These are phyloP conservation scores for Lolium multiflorum DNA, from an alignment of 176 grass and related monocot genomes.

Conservation along the genomic window DNA sequence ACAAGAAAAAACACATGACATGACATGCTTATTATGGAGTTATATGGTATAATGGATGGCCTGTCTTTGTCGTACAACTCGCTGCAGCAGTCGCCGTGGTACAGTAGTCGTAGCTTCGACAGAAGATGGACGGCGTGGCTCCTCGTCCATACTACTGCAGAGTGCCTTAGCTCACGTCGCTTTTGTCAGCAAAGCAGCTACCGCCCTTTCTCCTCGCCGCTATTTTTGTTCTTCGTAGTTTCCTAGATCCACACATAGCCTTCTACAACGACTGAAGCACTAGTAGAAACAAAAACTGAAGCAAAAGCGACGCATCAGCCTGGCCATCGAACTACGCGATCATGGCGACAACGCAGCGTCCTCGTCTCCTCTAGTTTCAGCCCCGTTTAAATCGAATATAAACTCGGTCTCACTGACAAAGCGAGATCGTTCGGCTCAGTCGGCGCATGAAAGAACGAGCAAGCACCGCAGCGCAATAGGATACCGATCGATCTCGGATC, in stretches of 20 bases:
- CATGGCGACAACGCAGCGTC: neutral
- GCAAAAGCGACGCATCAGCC: neutral
- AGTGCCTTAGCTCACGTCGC: neutral
- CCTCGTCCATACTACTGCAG: neutral
- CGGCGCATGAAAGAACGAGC: conserved; percentile 49
- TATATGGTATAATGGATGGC: neutral
- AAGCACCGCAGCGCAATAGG: neutral
- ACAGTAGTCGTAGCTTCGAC: neutral
- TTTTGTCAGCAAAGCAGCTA: conserved; percentile 10
- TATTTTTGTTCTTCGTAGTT: neutral
- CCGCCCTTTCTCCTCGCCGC: neutral
- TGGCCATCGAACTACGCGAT: neutral
- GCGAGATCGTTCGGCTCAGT: conserved; percentile 13
- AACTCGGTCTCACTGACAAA: conserved; percentile 42
- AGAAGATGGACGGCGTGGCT: neutral
- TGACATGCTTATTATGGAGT: neutral
- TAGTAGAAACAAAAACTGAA: neutral
- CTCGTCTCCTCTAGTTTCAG: no score
- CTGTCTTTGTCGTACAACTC: neutral
- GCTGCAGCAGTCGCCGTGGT: neutral
- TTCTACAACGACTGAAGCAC: neutral
- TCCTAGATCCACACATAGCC: neutral
- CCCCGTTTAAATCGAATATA: neutral
- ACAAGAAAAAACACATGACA: neutral
- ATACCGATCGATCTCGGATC: conserved; percentile 30